A percentile compares a stretch with the other conserved stretches of the same genome.
These are phyloP conservation scores for Erysimum cheiri DNA, from an alignment of 441 rosid genomes.

Conservation along the genomic window DNA sequence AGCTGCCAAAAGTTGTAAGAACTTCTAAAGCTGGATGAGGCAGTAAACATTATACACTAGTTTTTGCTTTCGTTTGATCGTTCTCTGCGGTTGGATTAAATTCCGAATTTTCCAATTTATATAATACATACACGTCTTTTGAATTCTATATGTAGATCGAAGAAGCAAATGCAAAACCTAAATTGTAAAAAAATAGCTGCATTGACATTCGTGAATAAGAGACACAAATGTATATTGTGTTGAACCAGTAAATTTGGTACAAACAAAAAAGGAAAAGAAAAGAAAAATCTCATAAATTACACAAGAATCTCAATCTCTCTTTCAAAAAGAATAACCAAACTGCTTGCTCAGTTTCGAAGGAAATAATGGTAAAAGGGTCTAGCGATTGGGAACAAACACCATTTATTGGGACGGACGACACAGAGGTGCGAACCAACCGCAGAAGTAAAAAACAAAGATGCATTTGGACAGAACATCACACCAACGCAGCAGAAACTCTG, in stretches of 20 bases:
- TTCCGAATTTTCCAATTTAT: conserved; percentile 14
- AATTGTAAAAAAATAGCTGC: conserved; percentile 5
- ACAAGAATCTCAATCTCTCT: conserved; percentile 24
- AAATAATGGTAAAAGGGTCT: conserved; percentile 16
- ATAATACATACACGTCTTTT: background rate
- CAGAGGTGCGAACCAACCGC: conserved; percentile 36
- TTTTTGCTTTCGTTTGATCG: conserved; percentile 4
- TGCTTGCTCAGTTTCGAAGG: conserved; percentile 26
- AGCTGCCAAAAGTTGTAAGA: conserved; percentile 72
- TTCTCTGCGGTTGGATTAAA: background rate
- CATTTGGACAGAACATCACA: conserved; percentile 14
- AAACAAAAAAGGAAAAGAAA: background rate
- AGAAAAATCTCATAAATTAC: conserved; percentile 22
- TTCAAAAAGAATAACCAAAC: conserved; percentile 29
- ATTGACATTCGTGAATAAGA: conserved; percentile 3
- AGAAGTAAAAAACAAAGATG: conserved; percentile 4
- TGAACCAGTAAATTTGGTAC: conserved; percentile 7
- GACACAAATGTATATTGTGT: conserved; percentile 9
- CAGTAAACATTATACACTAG: conserved; percentile 14
- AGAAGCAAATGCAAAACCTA: background rate
- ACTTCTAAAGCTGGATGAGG: conserved; percentile 90
- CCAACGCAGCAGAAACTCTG: conserved; percentile 6
- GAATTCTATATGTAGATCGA: conserved; percentile 3
- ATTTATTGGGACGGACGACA: conserved; percentile 26
- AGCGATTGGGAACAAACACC: conserved; percentile 34